Evolutionary conservation across 768 basidiomycete species (phyloP), one percentile per base, ranked within the genome.

Genomic region (Trametes sanguinea): DNA sequence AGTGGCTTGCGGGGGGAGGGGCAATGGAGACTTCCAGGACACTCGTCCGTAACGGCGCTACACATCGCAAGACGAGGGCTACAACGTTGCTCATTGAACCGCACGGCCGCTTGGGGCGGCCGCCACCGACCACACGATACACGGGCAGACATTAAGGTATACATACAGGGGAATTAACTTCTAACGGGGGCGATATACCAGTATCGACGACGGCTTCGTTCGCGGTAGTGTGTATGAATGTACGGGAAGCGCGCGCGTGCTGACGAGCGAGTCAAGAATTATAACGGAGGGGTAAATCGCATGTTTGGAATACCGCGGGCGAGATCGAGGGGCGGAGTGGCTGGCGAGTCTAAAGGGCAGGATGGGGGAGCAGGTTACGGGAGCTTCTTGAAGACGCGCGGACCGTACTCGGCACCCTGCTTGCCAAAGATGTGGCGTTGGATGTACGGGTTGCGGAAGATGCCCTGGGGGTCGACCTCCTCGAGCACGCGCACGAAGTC

Each of bases 371-470:
- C 29, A 8, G 45, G 37, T 66, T 63, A 72, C 42, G 57, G 71
- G 60, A 68, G 58, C 51, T 68, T 68, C 71, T 85, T 83, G 75
- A 83, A 86, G 55, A 84, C 75, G 51, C 81, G 72, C 40, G 73
- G 76, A 32, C 75, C 77, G 63, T 75, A 78, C 35, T 71, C 73
- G 47, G 73, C 68, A 16, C 71, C 79, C 33, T 64, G 76, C 62
- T 78, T 79, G 53, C 92, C 92, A 67, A 92, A 84, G 39, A 98
- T 78, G 76, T 98, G 96, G 64, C 96, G 83, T 65, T 88, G 81
- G 54, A 95, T 85, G 72, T 98, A 97, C 75, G 90, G 88, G 70
- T 95, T 97, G 55, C 89, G 85, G 80, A 96, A 90, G 57, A 89
- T 76, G 45, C 90, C 90, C 61, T 73, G 70, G 4, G 89, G 87